Evolutionary conservation across 176 grass and related monocot genomes (phyloP), one percentile per base, ranked within the genome.

Genomic region (Bolboschoenus planiculmis): DNA sequence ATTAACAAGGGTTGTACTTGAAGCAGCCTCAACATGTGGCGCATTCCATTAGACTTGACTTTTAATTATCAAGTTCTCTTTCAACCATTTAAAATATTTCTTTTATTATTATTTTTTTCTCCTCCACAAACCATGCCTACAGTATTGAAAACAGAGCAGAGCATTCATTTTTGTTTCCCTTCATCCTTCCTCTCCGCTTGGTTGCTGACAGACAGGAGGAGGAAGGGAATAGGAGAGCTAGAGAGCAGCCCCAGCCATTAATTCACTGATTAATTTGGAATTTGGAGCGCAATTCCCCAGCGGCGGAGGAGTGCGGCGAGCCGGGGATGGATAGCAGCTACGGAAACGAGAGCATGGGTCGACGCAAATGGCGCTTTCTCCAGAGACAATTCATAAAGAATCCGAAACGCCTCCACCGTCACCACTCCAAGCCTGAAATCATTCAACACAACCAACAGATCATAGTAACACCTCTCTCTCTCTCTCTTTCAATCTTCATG

Each of bases 381-480:
- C 50, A 42, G 23, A 51, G 18, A 21, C 11, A 58, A 48, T 80
- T 80, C 53, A 40, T 55, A 80, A 80, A 59, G 78, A 80, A 80
- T 35, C 0, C 78, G 33, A 80, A 59, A 18, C 53, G 78, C 30
- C 78, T 57, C 34, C 78, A 21, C 30, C 78, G 78, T 30, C 27
- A 80, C 36, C 5, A 16, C 18, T 80, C 78, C 50, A 80, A 59
- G 78, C 53, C 48, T 80, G 27, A 80, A 57, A 59, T 57, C 20
- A 80, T 59, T 4, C 20, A 26, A 26, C 7, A 37, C 9, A 80
- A 80, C 20, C 2, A 80, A 8, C 10, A 9, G 2, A 56, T 24
- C 47, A 24, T 6, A 59, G 53, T 80, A 56, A 80, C 35, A 53
- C 11, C 31, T 54, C 21, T 33, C 31, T 26, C 24, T 47, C 20